phyloP scores from a whole-genome alignment of 2,329 filamentous ascomycete genomes.

The Bipolaris bicolor region DNA sequence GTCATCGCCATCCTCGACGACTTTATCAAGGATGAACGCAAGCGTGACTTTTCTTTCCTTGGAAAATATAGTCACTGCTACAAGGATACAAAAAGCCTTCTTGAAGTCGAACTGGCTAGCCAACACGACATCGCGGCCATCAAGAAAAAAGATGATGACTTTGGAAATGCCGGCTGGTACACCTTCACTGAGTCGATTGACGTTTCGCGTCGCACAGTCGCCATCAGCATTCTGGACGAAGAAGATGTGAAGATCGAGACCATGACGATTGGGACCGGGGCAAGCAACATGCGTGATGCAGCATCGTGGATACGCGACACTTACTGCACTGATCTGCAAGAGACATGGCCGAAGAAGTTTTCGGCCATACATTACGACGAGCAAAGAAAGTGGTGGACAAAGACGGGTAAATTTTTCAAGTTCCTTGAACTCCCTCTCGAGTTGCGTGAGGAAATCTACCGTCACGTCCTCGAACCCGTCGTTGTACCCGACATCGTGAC shows the following conservation, averaged over 20 bases:
- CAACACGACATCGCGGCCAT: background rate
- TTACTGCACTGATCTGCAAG: conserved; percentile 13
- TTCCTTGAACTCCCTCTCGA: conserved; percentile 22
- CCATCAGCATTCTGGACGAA: background rate
- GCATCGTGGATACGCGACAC: conserved; percentile 18
- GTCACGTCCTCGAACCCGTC: conserved; percentile 18
- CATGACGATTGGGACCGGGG: conserved; percentile 2
- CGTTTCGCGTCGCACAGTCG: conserved; percentile 5
- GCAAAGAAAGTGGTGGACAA: conserved; percentile 22
- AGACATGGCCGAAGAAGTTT: conserved; percentile 12
- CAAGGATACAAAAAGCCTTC: conserved; percentile 14
- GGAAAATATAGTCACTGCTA: conserved; percentile 15
- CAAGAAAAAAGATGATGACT: background rate
- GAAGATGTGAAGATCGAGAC: background rate
- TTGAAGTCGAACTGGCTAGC: conserved; percentile 8
- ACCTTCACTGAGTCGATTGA: conserved; percentile 12
- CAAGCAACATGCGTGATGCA: background rate
- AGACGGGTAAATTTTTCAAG: conserved; percentile 17
- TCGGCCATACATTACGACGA: conserved; percentile 17
- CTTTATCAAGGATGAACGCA: conserved; percentile 22
- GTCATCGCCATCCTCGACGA: conserved; percentile 13
- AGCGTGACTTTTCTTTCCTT: conserved; percentile 22
- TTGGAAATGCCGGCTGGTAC: conserved; percentile 5
- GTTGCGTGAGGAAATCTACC: conserved; percentile 20
- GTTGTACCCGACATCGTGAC: conserved; percentile 13